Conservation (phyloP, 164 flowering plant species). For the Dillenia suffruticosa region DNA sequence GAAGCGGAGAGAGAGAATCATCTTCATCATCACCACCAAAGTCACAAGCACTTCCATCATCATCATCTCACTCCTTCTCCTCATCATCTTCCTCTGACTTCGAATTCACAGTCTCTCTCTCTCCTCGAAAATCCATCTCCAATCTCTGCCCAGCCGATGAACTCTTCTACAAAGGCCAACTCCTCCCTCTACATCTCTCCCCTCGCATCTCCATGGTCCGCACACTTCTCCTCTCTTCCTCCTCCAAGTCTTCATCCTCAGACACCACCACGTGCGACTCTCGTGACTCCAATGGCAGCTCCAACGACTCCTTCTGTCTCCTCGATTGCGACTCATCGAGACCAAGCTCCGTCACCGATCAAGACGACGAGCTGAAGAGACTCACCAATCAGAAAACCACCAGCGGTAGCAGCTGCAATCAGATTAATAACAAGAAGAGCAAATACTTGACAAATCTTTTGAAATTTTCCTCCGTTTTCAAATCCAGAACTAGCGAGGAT, state of each 20-base stretch:
- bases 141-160: constrained; percentile 83
- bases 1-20: background rate
- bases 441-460: constrained; percentile 35
- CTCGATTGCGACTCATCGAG: constrained; percentile 66
- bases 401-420: background rate
- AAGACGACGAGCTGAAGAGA: constrained; percentile 41
- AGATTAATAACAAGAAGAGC: constrained; percentile 21
- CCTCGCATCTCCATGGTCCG: constrained; percentile 87
- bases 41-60: constrained; percentile 47
- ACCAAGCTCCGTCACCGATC: constrained; percentile 64
- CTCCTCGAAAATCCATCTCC: constrained; percentile 56
- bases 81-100: constrained; percentile 85
- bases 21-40: background rate
- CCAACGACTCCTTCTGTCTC: constrained; percentile 40
- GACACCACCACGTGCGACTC: constrained; percentile 47
- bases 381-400: constrained; percentile 5
- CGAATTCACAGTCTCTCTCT: constrained; percentile 73
- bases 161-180: constrained; percentile 89
- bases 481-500: constrained; percentile 63
- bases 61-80: constrained; percentile 65
- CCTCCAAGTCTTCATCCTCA: constrained; percentile 45
- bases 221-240: constrained; percentile 55
- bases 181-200: constrained; percentile 84
- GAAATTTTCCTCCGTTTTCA: constrained; percentile 34
- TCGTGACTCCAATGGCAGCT: constrained; percentile 68